Percentiles rank a stretch among this genome's conserved stretches.
Evolutionary conservation across 1,284 basidiomycete genomes (phyloP).

Genomic region (Lentinula novae-zelandiae): DNA sequence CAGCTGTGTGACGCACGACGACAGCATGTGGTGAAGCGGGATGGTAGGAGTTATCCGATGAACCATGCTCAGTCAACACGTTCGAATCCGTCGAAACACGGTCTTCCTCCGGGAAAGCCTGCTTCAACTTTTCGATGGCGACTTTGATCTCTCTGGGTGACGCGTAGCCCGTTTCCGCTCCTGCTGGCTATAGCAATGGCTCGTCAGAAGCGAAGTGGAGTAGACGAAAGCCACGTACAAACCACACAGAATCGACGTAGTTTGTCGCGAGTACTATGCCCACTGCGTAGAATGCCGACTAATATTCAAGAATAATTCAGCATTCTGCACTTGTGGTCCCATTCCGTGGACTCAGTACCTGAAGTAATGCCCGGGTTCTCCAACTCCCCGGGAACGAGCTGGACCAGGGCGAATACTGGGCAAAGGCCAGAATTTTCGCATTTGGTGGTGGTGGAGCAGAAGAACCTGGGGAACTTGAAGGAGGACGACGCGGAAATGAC

Average conservation of each 20-base stretch:
- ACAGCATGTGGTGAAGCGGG: constrained; percentile 63
- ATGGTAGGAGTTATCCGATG: constrained; percentile 67
- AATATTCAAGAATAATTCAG: neutral
- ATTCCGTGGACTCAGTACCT: neutral
- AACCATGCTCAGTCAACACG: constrained; percentile 51
- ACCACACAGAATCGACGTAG: constrained; percentile 23
- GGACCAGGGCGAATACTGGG: constrained; percentile 10
- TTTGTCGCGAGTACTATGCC: constrained; percentile 28
- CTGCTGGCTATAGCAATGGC: constrained; percentile 6
- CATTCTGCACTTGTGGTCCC: neutral
- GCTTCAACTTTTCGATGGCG: constrained; percentile 53
- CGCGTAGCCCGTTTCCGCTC: constrained; percentile 34
- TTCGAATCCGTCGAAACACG: constrained; percentile 48
- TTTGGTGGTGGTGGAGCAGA: neutral
- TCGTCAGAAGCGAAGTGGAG: neutral
- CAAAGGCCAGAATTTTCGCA: neutral
- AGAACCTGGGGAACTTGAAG: neutral
- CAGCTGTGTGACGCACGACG: constrained; percentile 51
- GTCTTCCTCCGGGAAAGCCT: constrained; percentile 39
- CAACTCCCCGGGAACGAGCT: constrained; percentile 4
- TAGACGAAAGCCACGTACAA: constrained; percentile 22
- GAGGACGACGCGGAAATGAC: neutral
- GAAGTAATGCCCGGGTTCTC: constrained; percentile 6
- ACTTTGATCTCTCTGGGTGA: constrained; percentile 41
- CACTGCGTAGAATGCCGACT: constrained; percentile 26